Conservation (phyloP, 495 filamentous ascomycete genomes). For the Echria macrotheca region DNA sequence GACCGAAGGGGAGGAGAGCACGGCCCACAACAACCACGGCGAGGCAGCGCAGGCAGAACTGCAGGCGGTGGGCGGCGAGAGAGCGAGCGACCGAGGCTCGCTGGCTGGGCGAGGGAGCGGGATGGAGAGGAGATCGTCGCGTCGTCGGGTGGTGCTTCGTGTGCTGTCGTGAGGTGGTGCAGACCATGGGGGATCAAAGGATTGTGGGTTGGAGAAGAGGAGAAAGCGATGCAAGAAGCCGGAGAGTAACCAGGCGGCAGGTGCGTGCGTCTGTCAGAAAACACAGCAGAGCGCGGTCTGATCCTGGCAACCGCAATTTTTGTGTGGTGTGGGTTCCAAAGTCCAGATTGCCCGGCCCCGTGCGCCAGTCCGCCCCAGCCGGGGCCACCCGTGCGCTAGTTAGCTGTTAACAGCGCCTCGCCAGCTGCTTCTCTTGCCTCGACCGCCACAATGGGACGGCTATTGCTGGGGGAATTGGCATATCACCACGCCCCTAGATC, state of each 20-base stretch:
- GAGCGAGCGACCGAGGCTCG: too few relatives aligned
- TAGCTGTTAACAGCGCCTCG: not conserved
- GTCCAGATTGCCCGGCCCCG: not conserved
- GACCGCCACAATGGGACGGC: not conserved
- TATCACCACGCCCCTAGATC: not conserved
- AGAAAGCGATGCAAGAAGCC: constrained; percentile 20
- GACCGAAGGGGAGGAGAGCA: not conserved
- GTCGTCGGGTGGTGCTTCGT: constrained; percentile 16
- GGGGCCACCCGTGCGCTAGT: constrained; percentile 1
- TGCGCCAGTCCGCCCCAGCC: not conserved
- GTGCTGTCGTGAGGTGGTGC: constrained; percentile 14
- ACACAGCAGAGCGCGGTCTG: constrained; percentile 8
- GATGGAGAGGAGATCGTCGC: constrained; percentile 16
- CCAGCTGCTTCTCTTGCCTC: too few relatives aligned
- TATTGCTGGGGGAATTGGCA: not conserved
- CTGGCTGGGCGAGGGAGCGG: not conserved
- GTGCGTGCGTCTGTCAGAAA: constrained; percentile 18
- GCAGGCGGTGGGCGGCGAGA: constrained; percentile 9
- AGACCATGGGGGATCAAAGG: constrained; percentile 11
- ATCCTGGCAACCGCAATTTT: constrained; percentile 23
- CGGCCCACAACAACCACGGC: constrained; percentile 9
- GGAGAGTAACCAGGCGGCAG: constrained; percentile 18
- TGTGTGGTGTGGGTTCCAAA: constrained; percentile 17
- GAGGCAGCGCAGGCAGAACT: not conserved
- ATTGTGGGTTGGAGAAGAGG: constrained; percentile 11